Evolutionary conservation across 768 basidiomycete genomes (phyloP).

Genomic region (Pleurotus djamor): DNA sequence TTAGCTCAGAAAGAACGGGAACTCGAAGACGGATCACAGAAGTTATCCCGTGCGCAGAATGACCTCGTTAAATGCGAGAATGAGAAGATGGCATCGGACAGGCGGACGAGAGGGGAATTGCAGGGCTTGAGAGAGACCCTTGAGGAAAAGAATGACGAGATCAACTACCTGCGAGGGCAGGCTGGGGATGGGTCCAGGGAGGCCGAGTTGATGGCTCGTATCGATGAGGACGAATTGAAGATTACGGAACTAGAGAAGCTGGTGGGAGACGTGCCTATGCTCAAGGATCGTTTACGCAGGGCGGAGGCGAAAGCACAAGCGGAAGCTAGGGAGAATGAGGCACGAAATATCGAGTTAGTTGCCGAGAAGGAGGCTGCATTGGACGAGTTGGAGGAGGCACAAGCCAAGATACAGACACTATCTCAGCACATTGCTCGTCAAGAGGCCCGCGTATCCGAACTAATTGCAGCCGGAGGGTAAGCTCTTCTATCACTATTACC

Average conservation of each 20-base stretch:
- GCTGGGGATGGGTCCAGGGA: conserved; percentile 49
- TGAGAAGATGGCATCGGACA: conserved; percentile 55
- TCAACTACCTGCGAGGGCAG: conserved; percentile 40
- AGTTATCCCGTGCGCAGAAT: conserved; percentile 44
- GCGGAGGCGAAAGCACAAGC: conserved; percentile 37
- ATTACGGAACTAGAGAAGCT: conserved; percentile 55
- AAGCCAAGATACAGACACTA: conserved; percentile 24
- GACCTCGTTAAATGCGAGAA: conserved; percentile 55
- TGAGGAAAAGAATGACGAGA: conserved; percentile 60
- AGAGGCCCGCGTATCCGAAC: conserved; percentile 13
- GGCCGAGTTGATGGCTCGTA: conserved; percentile 56
- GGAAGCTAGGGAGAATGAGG: conserved; percentile 36
- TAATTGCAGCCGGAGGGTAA: conserved; percentile 12
- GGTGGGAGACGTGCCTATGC: conserved; percentile 34
- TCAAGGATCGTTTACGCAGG: conserved; percentile 36
- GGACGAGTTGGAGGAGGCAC: conserved; percentile 37
- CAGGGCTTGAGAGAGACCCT: conserved; percentile 39
- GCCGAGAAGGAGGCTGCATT: conserved; percentile 52
- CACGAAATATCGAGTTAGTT: conserved; percentile 36
- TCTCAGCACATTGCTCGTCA: conserved; percentile 20
- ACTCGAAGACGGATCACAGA: conserved; percentile 40
- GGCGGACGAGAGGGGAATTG: conserved; percentile 39
- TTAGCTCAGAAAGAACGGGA: conserved; percentile 43
- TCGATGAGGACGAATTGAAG: conserved; percentile 73
- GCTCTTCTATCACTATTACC: conserved; percentile 1